Percentiles rank a stretch among this genome's conserved stretches.
These are phyloP conservation scores for Skeletonema menzelii DNA, from an alignment of 108 stramenopile species.

Conservation along the genomic window DNA sequence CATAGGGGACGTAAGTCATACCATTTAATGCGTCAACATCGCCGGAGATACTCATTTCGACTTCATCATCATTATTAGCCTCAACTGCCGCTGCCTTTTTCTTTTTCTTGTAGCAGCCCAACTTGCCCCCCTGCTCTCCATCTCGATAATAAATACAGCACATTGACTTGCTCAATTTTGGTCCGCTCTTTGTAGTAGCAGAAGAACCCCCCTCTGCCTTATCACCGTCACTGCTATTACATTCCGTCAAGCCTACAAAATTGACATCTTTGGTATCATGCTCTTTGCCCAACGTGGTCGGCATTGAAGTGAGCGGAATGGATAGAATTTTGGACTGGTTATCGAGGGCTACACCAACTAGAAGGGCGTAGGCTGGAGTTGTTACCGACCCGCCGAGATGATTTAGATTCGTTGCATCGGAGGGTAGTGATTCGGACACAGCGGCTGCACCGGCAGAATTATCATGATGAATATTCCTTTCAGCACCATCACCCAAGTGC, in stretches of 20 bases:
- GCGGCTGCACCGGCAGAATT: too few relatives aligned
- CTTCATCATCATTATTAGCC: not conserved
- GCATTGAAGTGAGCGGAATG: slow-evolving; percentile 62
- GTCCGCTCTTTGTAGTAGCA: slow-evolving; percentile 43
- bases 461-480: not conserved
- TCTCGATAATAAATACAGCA: slow-evolving; percentile 16
- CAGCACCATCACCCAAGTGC: not conserved
- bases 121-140: not conserved
- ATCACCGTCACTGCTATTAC: slow-evolving; percentile 11
- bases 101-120: slow-evolving; percentile 19
- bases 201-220: slow-evolving; percentile 41
- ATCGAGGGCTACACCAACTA: slow-evolving; percentile 10
- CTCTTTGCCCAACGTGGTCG: slow-evolving; percentile 60
- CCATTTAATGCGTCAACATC: not conserved
- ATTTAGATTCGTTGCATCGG: not conserved
- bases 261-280: slow-evolving; percentile 45
- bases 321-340: slow-evolving; percentile 20
- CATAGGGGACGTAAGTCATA: slow-evolving; percentile 10
- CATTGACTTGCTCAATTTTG: slow-evolving; percentile 13
- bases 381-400: not conserved
- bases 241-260: slow-evolving; percentile 56
- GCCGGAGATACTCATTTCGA: not conserved
- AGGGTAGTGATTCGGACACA: not conserved
- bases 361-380: slow-evolving; percentile 19
- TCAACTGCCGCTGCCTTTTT: not conserved